Evolutionary conservation across 2,329 filamentous ascomycete genomes (phyloP).

Genomic region (Penicillium verrucosum): DNA sequence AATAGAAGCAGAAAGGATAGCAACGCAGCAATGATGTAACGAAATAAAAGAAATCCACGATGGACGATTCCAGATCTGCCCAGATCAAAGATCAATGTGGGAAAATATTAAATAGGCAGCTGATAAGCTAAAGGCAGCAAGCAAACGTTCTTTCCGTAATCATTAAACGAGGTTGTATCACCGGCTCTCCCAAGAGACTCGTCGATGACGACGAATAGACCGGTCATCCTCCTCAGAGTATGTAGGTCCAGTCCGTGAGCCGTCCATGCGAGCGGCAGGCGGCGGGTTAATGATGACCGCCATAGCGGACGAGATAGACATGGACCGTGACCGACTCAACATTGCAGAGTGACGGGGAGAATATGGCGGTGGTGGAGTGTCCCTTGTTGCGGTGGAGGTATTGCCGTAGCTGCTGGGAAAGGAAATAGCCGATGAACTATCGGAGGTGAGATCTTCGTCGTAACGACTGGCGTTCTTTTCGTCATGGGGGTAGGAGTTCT

Average conservation of each 20-base stretch:
- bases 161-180: slow-evolving; percentile 6
- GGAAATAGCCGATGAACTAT: slow-evolving; percentile 41
- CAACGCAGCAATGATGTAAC: background rate
- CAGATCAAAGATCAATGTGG: background rate
- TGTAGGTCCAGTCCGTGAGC: slow-evolving; percentile 29
- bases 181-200: slow-evolving; percentile 30
- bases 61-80: slow-evolving; percentile 13
- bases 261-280: slow-evolving; percentile 26
- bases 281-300: slow-evolving; percentile 24
- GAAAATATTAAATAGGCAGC: background rate
- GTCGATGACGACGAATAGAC: slow-evolving; percentile 22
- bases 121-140: background rate
- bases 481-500: slow-evolving; percentile 19
- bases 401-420: slow-evolving; percentile 45
- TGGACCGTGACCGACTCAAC: slow-evolving; percentile 31
- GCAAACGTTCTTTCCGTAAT: background rate
- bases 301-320: slow-evolving; percentile 32
- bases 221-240: slow-evolving; percentile 21
- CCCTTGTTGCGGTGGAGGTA: slow-evolving; percentile 43
- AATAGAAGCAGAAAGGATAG: background rate
- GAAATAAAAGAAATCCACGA: background rate
- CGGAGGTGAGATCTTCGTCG: slow-evolving; percentile 35
- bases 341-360: slow-evolving; percentile 32
- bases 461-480: slow-evolving; percentile 33
- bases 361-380: slow-evolving; percentile 44